A percentile compares a stretch with the other conserved stretches of the same genome.
Conservation (phyloP, 257 asterid species). For the Solanum peruvianum region DNA sequence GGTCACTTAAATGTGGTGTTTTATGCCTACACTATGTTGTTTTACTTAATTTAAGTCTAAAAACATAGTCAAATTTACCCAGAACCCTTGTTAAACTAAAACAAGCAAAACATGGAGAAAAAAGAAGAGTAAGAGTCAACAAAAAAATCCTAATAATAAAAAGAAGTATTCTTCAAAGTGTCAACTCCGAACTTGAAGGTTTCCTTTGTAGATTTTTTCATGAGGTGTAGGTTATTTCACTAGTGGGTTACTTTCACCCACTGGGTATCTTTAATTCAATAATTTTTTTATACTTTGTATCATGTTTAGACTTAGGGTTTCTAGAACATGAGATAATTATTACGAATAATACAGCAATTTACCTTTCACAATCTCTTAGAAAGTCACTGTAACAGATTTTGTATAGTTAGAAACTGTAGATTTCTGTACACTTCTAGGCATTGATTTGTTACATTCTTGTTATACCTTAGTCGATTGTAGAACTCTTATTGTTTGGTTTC, state of each 20-base stretch:
- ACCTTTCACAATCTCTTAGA: too few relatives aligned
- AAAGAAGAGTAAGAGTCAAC: not conserved
- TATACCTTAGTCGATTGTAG: too few relatives aligned
- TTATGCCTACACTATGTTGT: too few relatives aligned
- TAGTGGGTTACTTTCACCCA: not conserved
- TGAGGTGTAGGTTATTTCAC: not conserved
- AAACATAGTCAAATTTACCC: not conserved
- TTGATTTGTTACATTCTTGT: too few relatives aligned
- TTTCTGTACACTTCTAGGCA: too few relatives aligned
- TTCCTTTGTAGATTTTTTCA: not conserved
- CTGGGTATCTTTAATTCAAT: too few relatives aligned
- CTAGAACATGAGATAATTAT: not conserved
- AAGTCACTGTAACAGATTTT: too few relatives aligned
- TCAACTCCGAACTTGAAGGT: accelerated
- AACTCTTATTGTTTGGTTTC: too few relatives aligned
- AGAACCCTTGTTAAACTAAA: not conserved
- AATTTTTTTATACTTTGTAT: too few relatives aligned
- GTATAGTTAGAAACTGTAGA: too few relatives aligned
- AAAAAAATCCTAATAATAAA: not conserved
- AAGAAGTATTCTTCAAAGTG: not conserved
- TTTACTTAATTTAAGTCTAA: not conserved
- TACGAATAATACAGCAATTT: too few relatives aligned
- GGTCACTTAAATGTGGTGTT: not conserved
- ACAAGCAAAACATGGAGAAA: not conserved
- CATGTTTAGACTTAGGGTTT: too few relatives aligned